A percentile compares a stretch with the other conserved stretches of the same genome.
Conservation (phyloP, 2,329 filamentous ascomycete genomes). For the Fusarium tupiense region DNA sequence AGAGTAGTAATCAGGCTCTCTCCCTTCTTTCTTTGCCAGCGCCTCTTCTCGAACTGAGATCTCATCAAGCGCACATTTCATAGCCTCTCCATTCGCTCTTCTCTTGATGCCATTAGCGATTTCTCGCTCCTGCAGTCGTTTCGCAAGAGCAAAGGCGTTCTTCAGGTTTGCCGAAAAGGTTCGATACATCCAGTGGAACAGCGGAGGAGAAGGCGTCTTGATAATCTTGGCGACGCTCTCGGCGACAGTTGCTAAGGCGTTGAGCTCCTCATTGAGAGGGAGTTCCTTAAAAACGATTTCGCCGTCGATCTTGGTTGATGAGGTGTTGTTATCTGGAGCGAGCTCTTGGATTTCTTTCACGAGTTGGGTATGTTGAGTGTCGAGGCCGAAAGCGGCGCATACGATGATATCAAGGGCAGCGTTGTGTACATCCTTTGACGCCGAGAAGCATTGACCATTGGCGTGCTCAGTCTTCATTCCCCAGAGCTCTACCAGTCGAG, state of each 20-base stretch:
- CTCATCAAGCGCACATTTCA: conserved; percentile 25
- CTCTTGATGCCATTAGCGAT: conserved; percentile 9
- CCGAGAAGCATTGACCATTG: conserved; percentile 1
- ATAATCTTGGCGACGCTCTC: conserved; percentile 15
- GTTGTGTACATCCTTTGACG: conserved; percentile 17
- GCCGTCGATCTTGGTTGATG: neutral
- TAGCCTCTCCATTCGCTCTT: conserved; percentile 5
- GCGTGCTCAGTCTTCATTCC: conserved; percentile 1
- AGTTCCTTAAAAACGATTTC: neutral
- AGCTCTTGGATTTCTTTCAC: conserved; percentile 15
- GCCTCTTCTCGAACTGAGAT: conserved; percentile 20
- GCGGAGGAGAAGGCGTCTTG: conserved; percentile 2
- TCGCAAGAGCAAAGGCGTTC: neutral
- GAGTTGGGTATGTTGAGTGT: conserved; percentile 8
- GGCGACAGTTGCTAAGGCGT: neutral
- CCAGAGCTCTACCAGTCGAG: conserved; percentile 11
- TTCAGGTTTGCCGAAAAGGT: neutral
- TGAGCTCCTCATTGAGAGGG: conserved; percentile 12
- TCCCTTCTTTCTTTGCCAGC: conserved; percentile 13
- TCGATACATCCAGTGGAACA: conserved; percentile 20
- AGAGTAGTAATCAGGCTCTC: conserved; percentile 16
- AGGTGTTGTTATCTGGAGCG: rapidly evolving
- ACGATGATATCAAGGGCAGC: conserved; percentile 25
- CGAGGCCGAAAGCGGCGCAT: conserved; percentile 10
- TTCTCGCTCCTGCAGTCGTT: neutral